Percentiles rank a stretch among this genome's conserved stretches.
Evolutionary conservation across 2,329 filamentous ascomycete species (phyloP).

Genomic region (Didymella pomorum): DNA sequence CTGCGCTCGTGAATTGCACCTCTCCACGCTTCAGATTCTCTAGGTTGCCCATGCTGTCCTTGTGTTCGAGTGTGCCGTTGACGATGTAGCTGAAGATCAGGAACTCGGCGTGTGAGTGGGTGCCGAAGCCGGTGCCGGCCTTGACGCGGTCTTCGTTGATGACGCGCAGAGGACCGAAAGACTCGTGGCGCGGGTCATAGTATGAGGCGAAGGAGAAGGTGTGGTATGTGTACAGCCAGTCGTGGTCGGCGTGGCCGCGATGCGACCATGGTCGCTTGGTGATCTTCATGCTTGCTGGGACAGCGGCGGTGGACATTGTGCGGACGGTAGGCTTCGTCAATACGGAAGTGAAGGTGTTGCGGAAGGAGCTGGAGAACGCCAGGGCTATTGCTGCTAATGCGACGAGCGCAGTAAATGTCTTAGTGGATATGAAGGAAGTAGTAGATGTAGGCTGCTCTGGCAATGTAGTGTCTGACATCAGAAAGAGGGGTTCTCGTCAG

Average conservation of each 20-base stretch:
- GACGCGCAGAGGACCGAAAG: slow-evolving; percentile 80
- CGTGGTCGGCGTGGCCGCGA: slow-evolving; percentile 81
- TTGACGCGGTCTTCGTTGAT: slow-evolving; percentile 89
- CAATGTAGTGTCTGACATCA: slow-evolving; percentile 42
- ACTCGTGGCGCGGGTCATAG: slow-evolving; percentile 71
- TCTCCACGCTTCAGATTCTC: slow-evolving; percentile 80
- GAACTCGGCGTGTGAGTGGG: slow-evolving; percentile 84
- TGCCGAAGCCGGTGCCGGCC: slow-evolving; percentile 78
- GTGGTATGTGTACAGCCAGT: slow-evolving; percentile 88
- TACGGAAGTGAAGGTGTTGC: slow-evolving; percentile 47
- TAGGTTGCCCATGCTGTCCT: slow-evolving; percentile 78
- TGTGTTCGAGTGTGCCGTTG: slow-evolving; percentile 85
- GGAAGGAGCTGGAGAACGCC: slow-evolving; percentile 55
- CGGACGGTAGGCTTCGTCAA: slow-evolving; percentile 44
- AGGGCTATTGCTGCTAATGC: slow-evolving; percentile 54
- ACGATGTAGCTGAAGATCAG: slow-evolving; percentile 91
- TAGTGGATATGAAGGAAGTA: slow-evolving; percentile 32
- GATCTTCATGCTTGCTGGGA: slow-evolving; percentile 64
- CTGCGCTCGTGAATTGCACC: slow-evolving; percentile 90
- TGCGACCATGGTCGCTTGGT: slow-evolving; percentile 74
- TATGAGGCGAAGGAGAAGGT: slow-evolving; percentile 82
- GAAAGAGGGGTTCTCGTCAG: slow-evolving; percentile 23
- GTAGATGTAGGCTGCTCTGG: slow-evolving; percentile 27
- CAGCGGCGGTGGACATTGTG: slow-evolving; percentile 52
- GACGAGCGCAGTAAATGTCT: slow-evolving; percentile 41